Base-by-base conservation (phyloP, 2,329 filamentous ascomycete species). In the Pseudodiploospora longispora region DNA sequence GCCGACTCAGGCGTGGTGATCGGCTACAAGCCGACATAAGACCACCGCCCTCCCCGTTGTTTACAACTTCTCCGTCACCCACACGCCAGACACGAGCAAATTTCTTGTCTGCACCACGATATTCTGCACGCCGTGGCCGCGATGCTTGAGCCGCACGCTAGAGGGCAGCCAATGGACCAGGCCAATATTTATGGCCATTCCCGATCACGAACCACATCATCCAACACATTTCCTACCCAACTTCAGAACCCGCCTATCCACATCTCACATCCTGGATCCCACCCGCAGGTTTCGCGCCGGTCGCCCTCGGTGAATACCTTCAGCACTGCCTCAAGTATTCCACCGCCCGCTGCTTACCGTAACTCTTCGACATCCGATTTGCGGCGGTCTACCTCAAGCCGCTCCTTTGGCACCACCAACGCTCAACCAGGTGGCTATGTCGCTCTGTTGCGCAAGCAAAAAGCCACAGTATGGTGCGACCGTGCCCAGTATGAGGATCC, bases 391-490 rank as follows among this genome's bases (percentile, higher is more conserved):
- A 87, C 82, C 30, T 95, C 88, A 4, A 85, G 85, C 41, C 82
- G 87, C 55, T 94, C 87, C 27, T 78, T 75, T 50, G 70, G 70
- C 38, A 55, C 70, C 44, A 71, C 71, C n/a, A 76, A 78, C 49
- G 68, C 84, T 10, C 77, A 77, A 50, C 69, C 85, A 2, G 75
- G 75, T n/a, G 83, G 88, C 52, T 98, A 98, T 65, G 93, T 98
- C 41, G 90, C 93, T 32, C 75, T 96, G n/a, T 83, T 98, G 68
- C 82, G 93, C 50, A 91, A 90, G 63, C 93, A 98, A 67, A 97
- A 97, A 64, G 93, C 89, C 30, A 98, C 93, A 0, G 93, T 98
- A 4, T 98, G 93, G 93, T 96, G 90, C 69, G 93, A 97, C 61
- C 84, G 90, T 43, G 79, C 91, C 7, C 93, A 98, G 63, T 82